Base-by-base conservation (phyloP, 805 yeast species). In the Naumovozyma baii region DNA sequence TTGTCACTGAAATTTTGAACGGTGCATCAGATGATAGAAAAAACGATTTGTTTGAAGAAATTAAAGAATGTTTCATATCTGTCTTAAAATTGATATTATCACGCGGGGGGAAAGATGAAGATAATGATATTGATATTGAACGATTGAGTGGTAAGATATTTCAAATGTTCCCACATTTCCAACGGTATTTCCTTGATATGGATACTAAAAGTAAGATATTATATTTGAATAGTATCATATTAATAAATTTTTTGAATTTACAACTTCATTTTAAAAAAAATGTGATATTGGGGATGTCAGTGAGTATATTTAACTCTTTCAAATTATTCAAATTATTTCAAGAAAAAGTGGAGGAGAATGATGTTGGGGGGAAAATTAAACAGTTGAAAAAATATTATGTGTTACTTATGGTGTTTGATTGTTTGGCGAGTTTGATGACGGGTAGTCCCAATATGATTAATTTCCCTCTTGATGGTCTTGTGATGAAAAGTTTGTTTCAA, bases 261-360 rank as follows among this genome's bases (percentile, higher is more conserved):
- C 58, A 78, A 19, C 69, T 76, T 16, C 84, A 85, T 1, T 74
- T 72, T 38, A 64, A 68, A 19, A 75, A 72, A 48, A 72, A 80
- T 12, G 55, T 74, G 22, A 77, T 78, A 2, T 64, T 80, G 20
- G 67, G 75, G 7, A 60, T 70, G 32, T 62, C 78, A 3, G 62
- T 68, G 15, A 58, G 75, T 1, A 64, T 76, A 10, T 70, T 77
- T 51, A 73, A 73, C 52, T 83, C 76, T 49, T 70, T 75, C 56
- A 69, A 68, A 45, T 59, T 78, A 8, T 64, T 48, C 50, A 22
- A 22, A 22, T 7, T 7, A 7, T 7, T 22, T 22, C 26, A 22
- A 22, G 10, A 22, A 10, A 22, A 22, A 22, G 70, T 50, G 7
- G 28, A 8, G 7, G 28, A 22, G 10, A 22, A 22, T 7, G 28